Conservation (phyloP, 305 asterid species). For the Nicotiana rustica region DNA sequence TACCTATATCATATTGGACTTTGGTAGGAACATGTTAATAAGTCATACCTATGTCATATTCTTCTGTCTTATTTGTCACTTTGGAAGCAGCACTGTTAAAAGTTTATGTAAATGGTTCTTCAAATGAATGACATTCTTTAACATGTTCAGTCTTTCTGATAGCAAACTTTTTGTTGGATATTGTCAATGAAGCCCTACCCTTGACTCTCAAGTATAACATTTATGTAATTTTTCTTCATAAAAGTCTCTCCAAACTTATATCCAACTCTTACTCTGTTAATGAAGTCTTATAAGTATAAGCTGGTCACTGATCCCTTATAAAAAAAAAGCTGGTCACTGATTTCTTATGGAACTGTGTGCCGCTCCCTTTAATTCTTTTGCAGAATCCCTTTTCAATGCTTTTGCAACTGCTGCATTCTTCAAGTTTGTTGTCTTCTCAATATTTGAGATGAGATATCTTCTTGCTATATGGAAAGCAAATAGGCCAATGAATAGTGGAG, state of each 20-base stretch:
- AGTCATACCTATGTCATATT: slow-evolving; percentile 25
- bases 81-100: neutral
- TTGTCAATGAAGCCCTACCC: neutral
- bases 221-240: neutral
- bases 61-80: neutral
- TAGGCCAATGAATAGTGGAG: slow-evolving; percentile 73
- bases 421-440: slow-evolving; percentile 98
- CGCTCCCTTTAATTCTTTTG: slow-evolving; percentile 29
- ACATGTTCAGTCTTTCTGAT: neutral
- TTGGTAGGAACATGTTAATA: neutral
- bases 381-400: slow-evolving; percentile 98
- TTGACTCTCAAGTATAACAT: neutral
- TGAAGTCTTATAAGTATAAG: neutral
- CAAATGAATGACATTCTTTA: neutral
- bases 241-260: neutral
- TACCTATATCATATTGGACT: no score
- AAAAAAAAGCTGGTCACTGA: neutral
- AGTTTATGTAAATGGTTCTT: neutral
- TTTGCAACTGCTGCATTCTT: slow-evolving; percentile 99
- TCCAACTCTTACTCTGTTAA: neutral
- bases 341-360: slow-evolving; percentile 6
- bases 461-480: slow-evolving; percentile 99
- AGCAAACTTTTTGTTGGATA: slow-evolving; percentile 3
- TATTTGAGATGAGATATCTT: slow-evolving; percentile 98
- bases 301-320: neutral